phyloP scores from a whole-genome alignment of 345 rosid species.

The Erodium maritimum region DNA sequence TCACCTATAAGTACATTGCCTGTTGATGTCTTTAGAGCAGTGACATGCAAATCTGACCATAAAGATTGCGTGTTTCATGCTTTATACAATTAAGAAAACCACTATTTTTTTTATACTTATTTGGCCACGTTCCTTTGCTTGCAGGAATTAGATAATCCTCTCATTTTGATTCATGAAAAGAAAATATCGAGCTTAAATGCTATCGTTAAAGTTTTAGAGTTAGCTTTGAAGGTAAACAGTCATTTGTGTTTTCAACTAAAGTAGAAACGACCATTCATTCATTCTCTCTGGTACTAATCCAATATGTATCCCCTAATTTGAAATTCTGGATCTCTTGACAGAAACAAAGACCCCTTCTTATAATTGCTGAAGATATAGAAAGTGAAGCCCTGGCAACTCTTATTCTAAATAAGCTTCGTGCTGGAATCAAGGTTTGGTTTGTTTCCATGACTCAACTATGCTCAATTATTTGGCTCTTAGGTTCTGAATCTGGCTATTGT shows the following conservation, averaged over 20 bases:
- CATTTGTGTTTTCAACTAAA: neutral
- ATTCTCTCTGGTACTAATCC: neutral
- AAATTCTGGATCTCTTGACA: conserved; percentile 18
- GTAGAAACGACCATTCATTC: neutral
- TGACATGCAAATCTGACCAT: neutral
- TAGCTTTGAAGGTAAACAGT: conserved; percentile 75
- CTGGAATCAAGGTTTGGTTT: conserved; percentile 69
- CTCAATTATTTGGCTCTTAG: neutral
- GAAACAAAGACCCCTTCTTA: conserved; percentile 80
- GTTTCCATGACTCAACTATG: neutral
- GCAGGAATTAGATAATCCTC: conserved; percentile 96
- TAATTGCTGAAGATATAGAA: conserved; percentile 92
- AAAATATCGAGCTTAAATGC: conserved; percentile 72
- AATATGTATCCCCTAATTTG: neutral
- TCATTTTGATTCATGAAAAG: conserved; percentile 89
- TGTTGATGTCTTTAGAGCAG: neutral
- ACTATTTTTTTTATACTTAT: neutral
- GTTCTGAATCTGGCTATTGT: neutral
- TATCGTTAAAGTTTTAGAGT: conserved; percentile 76
- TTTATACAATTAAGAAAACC: neutral
- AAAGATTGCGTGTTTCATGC: neutral
- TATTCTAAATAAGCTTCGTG: conserved; percentile 86
- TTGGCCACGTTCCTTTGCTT: conserved; percentile 1
- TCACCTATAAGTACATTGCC: neutral
- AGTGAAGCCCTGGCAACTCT: conserved; percentile 87